A percentile compares a stretch with the other conserved stretches of the same genome.
Evolutionary conservation across 805 yeast species (phyloP).

Genomic region (Huiozyma naganishii): DNA sequence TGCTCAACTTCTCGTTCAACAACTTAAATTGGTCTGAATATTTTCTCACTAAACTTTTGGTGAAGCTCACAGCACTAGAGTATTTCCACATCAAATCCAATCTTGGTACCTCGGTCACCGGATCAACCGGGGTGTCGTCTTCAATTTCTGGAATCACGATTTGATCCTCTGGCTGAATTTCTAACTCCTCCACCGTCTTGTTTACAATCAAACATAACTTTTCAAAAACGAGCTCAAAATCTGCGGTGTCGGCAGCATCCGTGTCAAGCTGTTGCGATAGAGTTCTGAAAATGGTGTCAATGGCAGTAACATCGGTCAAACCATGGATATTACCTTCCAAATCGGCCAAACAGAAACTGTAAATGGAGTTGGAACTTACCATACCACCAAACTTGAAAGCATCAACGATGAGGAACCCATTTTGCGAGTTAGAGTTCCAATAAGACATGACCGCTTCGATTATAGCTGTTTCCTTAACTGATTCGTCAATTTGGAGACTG

Average conservation of each 20-base stretch:
- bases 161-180: conserved; percentile 7
- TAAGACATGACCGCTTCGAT: conserved; percentile 47
- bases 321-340: conserved; percentile 24
- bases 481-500: conserved; percentile 20
- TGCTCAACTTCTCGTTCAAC: conserved; percentile 23
- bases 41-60: conserved; percentile 33
- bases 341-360: conserved; percentile 32
- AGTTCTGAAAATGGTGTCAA: conserved; percentile 33
- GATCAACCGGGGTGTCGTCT: conserved; percentile 19
- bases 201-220: conserved; percentile 16
- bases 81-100: conserved; percentile 35
- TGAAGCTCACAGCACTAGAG: conserved; percentile 27
- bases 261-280: conserved; percentile 19
- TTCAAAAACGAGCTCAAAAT: conserved; percentile 24
- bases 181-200: conserved; percentile 13
- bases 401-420: conserved; percentile 50
- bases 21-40: conserved; percentile 34
- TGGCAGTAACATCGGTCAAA: conserved; percentile 35
- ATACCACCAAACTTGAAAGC: conserved; percentile 38
- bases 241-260: conserved; percentile 17
- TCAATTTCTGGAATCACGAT: conserved; percentile 11
- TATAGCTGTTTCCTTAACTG: conserved; percentile 32
- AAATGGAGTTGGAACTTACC: conserved; percentile 31
- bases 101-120: conserved; percentile 19
- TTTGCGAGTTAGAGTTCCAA: conserved; percentile 58